Evolutionary conservation across 352 stramenopile species (phyloP).

Genomic region (Discostella stelligera): DNA sequence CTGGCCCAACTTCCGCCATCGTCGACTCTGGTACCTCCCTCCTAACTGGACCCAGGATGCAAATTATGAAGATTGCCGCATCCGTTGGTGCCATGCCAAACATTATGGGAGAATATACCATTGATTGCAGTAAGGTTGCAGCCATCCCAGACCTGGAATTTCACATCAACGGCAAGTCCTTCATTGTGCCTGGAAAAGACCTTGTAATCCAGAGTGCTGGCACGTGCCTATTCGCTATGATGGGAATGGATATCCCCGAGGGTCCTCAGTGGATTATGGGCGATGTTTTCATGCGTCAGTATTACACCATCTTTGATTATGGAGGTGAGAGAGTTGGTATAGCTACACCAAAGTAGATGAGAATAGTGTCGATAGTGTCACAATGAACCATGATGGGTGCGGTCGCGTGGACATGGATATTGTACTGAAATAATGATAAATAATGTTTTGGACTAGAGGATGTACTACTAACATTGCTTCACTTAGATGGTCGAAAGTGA

Average conservation of each 20-base stretch:
- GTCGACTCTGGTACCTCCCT: slow-evolving; percentile 95
- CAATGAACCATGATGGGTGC: not conserved
- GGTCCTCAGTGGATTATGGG: slow-evolving; percentile 94
- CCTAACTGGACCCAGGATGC: slow-evolving; percentile 89
- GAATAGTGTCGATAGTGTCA: not conserved
- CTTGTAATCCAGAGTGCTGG: slow-evolving; percentile 90
- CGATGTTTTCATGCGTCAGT: slow-evolving; percentile 72
- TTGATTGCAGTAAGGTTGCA: slow-evolving; percentile 88
- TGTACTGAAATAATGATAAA: not conserved
- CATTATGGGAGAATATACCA: slow-evolving; percentile 92
- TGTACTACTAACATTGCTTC: too few relatives aligned
- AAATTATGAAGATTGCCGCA: slow-evolving; percentile 87
- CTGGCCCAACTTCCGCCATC: slow-evolving; percentile 86
- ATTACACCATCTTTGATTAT: slow-evolving; percentile 78
- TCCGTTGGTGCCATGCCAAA: slow-evolving; percentile 88
- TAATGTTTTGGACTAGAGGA: slow-evolving; percentile 6
- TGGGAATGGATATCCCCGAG: slow-evolving; percentile 91
- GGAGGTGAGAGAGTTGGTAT: slow-evolving; percentile 62
- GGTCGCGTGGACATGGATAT: not conserved
- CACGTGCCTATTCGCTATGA: slow-evolving; percentile 94
- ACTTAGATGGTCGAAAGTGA: too few relatives aligned
- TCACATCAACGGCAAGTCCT: slow-evolving; percentile 88
- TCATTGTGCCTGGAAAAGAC: slow-evolving; percentile 89
- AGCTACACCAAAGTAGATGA: slow-evolving; percentile 39
- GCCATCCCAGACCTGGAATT: slow-evolving; percentile 89